phyloP scores from a whole-genome alignment of 176 grass and related monocot genomes.

The Tillandsia leiboldiana region DNA sequence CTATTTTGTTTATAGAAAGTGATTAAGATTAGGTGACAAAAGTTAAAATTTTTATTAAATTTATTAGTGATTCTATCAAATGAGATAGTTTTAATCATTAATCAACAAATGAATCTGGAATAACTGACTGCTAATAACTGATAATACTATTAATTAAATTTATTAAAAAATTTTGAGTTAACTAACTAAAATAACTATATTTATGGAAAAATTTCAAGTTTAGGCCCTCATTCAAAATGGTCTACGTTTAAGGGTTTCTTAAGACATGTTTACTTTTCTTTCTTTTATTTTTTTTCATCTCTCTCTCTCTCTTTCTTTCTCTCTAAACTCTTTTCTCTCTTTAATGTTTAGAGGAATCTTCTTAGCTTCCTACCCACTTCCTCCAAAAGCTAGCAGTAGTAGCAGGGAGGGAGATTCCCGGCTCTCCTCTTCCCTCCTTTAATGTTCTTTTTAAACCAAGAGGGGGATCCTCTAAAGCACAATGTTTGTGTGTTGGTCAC shows the following conservation, averaged over 20 bases:
- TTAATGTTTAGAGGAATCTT: conserved; percentile 48
- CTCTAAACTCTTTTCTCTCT: not conserved
- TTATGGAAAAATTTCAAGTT: no score
- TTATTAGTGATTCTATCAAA: no score
- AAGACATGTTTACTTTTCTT: not conserved
- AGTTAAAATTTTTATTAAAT: no score
- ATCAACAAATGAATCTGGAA: no score
- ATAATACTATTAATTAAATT: no score
- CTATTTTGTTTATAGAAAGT: no score
- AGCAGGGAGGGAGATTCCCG: conserved; percentile 73
- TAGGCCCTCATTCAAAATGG: not conserved
- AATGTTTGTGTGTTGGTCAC: conserved; percentile 35
- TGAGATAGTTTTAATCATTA: no score
- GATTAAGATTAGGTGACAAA: no score
- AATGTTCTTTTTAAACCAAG: not conserved
- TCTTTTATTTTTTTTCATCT: not conserved
- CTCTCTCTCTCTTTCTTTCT: conserved; percentile 1
- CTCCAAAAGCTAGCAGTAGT: conserved; percentile 62
- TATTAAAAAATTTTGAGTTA: no score
- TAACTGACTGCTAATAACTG: no score
- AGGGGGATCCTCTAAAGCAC: conserved; percentile 15
- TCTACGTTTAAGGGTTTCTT: not conserved
- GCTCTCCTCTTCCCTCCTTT: not conserved
- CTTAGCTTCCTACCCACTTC: conserved; percentile 86
- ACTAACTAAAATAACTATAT: no score